These are phyloP conservation scores for Trametes gibbosa DNA, from an alignment of 768 basidiomycete genomes.

Conservation along the genomic window DNA sequence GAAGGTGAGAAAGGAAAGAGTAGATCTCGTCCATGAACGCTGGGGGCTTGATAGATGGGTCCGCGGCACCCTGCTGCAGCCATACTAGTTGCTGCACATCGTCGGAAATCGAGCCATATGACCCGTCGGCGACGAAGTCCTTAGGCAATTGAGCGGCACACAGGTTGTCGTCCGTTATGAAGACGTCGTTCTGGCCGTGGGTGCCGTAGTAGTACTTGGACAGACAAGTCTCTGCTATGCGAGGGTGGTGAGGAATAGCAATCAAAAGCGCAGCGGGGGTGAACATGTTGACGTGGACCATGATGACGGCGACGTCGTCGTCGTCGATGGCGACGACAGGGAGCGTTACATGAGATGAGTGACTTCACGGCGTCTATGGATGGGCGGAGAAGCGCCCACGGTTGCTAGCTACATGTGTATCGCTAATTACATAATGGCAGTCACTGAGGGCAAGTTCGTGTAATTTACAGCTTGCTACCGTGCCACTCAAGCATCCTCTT, in stretches of 20 bases:
- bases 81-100: constrained; percentile 49
- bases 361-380: no score
- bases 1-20: constrained; percentile 13
- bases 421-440: no score
- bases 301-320: constrained; percentile 11
- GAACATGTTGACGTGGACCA: constrained; percentile 14
- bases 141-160: constrained; percentile 35
- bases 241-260: constrained; percentile 43
- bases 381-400: no score
- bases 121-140: constrained; percentile 27
- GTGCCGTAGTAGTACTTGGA: constrained; percentile 53
- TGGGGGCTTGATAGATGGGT: constrained; percentile 38
- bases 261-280: constrained; percentile 30
- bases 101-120: constrained; percentile 22
- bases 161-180: constrained; percentile 36
- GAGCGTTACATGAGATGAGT: no score
- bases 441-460: no score
- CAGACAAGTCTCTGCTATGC: constrained; percentile 43
- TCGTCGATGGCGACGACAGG: background rate
- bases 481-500: no score
- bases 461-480: no score
- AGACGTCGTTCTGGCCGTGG: constrained; percentile 51
- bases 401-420: no score
- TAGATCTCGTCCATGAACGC: constrained; percentile 24
- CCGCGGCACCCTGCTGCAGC: constrained; percentile 56